Base-by-base conservation (phyloP, 306 rosid species). In the Cercis canadensis region DNA sequence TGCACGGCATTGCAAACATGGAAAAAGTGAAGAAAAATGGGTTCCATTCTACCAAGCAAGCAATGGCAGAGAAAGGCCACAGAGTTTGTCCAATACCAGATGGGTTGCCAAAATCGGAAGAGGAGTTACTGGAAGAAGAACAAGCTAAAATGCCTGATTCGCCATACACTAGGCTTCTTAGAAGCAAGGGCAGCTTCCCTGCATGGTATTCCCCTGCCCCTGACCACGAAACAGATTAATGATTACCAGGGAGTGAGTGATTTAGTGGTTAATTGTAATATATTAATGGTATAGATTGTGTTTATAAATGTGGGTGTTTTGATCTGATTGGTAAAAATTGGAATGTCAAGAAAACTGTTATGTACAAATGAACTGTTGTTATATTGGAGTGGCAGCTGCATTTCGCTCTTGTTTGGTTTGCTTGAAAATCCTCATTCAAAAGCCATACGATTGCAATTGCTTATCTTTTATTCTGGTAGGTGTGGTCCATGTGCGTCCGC, bases 131-230 rank as follows among this genome's bases (percentile, higher is more conserved):
- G 77, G 98, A 93, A 66, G 98, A 93, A 44, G 94, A 90, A 51
- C 34, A 72, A 9, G 82, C 53, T 7, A 84, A 80, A 60, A 78
- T 90, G 96, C 97, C 97, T 0, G 98, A 93, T 76, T 93, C 98
- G 0, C 78, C 94, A 3, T 78, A 62, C 11, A 93, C 98, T 0
- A 83, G 86, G 73, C 85, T 93, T 47, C 87, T 88, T 12, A 84
- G 98, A 62, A 78, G 49, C 64, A 93, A 81, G 66, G 98, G 98
- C 0, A 83, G 76, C 33, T 80, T 45, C 56, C 94, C 98, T 69
- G 94, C 94, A 3, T 93, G 98, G 97, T 90, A 81, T 69, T 82
- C 98, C 33, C 86, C 76, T 39, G 78, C 78, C 15, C 98, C 98
- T 10, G 97, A 93, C 36, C 97, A 93, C 65, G 89, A 90, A 80